A percentile compares a stretch with the other conserved stretches of the same genome.
Evolutionary conservation across 1,139 yeast genomes (phyloP).

Genomic region (Debaryomycetaceae sp.): DNA sequence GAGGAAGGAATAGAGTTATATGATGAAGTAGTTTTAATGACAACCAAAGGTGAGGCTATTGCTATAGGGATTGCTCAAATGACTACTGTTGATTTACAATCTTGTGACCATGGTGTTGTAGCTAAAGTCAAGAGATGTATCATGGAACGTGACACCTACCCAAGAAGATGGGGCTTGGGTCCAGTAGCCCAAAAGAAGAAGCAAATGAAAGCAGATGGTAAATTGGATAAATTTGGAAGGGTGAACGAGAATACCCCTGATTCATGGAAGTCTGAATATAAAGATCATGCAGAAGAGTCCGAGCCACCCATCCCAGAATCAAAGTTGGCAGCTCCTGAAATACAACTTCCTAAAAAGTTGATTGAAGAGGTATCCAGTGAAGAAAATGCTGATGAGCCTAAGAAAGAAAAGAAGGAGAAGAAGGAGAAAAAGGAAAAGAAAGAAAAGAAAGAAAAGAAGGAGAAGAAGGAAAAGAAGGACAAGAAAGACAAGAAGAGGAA

Average conservation of each 20-base stretch:
- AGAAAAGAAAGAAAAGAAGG: conserved; percentile 60
- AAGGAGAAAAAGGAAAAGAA: conserved; percentile 65
- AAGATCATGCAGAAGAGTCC: conserved; percentile 70
- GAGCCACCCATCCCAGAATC: conserved; percentile 50
- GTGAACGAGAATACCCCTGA: conserved; percentile 91
- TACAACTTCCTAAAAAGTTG: conserved; percentile 50
- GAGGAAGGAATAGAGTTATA: conserved; percentile 97
- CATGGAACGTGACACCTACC: conserved; percentile 98
- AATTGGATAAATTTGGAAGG: conserved; percentile 94
- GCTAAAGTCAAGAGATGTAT: conserved; percentile 98
- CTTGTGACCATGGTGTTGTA: conserved; percentile 98
- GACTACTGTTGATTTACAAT: conserved; percentile 95
- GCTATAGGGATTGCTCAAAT: conserved; percentile 98
- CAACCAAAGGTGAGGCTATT: conserved; percentile 99
- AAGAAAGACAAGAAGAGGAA: conserved; percentile 45
- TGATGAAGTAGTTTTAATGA: conserved; percentile 96
- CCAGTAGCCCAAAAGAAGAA: conserved; percentile 99
- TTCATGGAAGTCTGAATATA: conserved; percentile 85
- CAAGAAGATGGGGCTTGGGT: conserved; percentile 99
- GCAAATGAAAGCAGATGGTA: conserved; percentile 96
- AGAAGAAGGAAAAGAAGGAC: conserved; percentile 48
- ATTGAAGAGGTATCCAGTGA: conserved; percentile 20
- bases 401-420: conserved; percentile 43
- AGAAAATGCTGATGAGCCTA: conserved; percentile 19
- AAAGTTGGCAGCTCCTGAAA: conserved; percentile 48